Evolutionary conservation across 2,329 filamentous ascomycete genomes (phyloP), one percentile per base, ranked within the genome.

Genomic region (Cyphellophora attinorum): DNA sequence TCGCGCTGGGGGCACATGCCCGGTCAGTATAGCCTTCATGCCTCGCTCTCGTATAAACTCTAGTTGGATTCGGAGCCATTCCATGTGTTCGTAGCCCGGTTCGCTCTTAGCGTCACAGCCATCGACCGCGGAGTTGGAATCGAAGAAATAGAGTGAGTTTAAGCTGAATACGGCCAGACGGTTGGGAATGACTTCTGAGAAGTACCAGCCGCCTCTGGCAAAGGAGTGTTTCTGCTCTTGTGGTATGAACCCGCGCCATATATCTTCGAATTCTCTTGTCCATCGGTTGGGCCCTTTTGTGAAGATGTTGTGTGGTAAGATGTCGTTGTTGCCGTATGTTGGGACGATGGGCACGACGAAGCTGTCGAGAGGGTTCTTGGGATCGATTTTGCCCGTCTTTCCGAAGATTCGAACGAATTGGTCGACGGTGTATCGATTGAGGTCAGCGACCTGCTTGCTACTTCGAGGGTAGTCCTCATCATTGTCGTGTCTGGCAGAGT

Each of bases 141-240:
- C 81, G 59, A 91, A 98, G 56, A 96, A 95, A 61, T 93, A 95
- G 62, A 98, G 73, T 1, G 89, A 95, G 59, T 98, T 98, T 47
- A 98, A 64, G 58, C 88, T 95, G 63, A 98, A 82, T 36, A 95
- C 85, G 13, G 86, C 83, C 34, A 98, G 70, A 50, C 79, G 77
- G 44, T 79, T 70, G 1, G 89, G 89, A 33, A 98, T 82, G 25
- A 93, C 89, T 58, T 98, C 91, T 34, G 85, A 79, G 45, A 80
- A 85, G 60, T 91, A 98, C 85, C 89, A 98, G 21, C 91, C 91
- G 37, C 91, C 91, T 55, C 83, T 81, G 48, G 84, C 76, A 56
- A 98, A 98, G 5, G 82, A 79, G 62, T 96, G 89, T 25, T 81
- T 77, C 62, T 98, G 88, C 47, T 78, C 81, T 61, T 95, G 85